Percentiles rank a stretch among this genome's conserved stretches.
Conservation (phyloP, 164 flowering plant species). For the Piper betle region DNA sequence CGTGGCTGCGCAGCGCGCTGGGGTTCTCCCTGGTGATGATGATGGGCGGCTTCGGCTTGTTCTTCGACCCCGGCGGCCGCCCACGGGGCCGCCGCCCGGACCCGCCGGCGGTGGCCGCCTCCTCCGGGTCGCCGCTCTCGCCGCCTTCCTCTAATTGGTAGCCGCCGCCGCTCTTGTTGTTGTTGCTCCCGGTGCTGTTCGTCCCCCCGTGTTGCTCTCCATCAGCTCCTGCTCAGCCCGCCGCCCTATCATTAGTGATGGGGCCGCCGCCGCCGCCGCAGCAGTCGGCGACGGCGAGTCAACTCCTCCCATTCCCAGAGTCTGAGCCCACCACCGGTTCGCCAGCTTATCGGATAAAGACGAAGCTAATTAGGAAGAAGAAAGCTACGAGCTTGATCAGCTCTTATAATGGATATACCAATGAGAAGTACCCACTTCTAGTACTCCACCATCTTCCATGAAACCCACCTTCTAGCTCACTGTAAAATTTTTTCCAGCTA, state of each 20-base stretch:
- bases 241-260: slow-evolving; percentile 1
- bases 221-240: slow-evolving; percentile 39
- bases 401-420: no score
- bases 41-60: slow-evolving; percentile 71
- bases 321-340: slow-evolving; percentile 80
- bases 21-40: slow-evolving; percentile 75
- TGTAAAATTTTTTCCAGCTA: no score
- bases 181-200: slow-evolving; percentile 21
- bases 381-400: no score
- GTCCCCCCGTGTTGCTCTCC: slow-evolving; percentile 19
- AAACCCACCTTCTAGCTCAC: neutral
- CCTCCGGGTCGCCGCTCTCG: slow-evolving; percentile 11
- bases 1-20: slow-evolving; percentile 61
- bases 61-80: slow-evolving; percentile 79
- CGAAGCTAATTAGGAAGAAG: neutral
- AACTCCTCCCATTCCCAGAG: slow-evolving; percentile 43
- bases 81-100: slow-evolving; percentile 56
- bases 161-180: slow-evolving; percentile 4
- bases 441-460: neutral
- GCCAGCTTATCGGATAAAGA: slow-evolving; percentile 27
- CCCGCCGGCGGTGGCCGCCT: slow-evolving; percentile 25
- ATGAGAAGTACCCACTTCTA: neutral
- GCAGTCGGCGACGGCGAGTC: slow-evolving; percentile 26
- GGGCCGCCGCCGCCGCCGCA: slow-evolving; percentile 1
- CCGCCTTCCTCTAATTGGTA: slow-evolving; percentile 24